Evolutionary conservation across 192 early-diverging fungal genomes (phyloP), one percentile per base, ranked within the genome.

Genomic region (Chytriomyces sp.): DNA sequence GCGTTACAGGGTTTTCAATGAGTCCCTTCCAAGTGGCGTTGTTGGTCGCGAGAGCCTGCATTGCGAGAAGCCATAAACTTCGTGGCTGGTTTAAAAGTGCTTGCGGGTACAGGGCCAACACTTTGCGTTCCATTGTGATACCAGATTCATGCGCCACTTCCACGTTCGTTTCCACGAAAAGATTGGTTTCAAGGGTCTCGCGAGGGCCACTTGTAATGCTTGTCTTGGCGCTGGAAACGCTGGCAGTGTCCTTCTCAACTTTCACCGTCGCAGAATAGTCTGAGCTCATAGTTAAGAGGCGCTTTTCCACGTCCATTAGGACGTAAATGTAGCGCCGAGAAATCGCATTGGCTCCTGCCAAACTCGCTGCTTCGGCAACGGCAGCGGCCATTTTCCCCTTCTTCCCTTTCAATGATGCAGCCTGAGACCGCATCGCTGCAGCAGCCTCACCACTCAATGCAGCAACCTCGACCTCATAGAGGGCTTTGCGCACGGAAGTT

Each of bases 291-390:
- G 61, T 25, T 25, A 73, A 31, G 8, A 73, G 33, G 31, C 36
- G 26, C 72, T 73, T 73, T 39, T 73, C 72, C 5, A 73, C 30
- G 19, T 64, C 72, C 59, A 31, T 62, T n/a, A 73, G 5, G 10
- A 73, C 52, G 40, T 64, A 73, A 22, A 73, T 54, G 53, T 64
- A 73, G 5, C 72, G 7, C 36, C 72, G 49, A 39, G 39, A 52
- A 26, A 73, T 64, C 17, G 72, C 72, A 44, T 56, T 62, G 44
- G 72, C 72, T 52, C 72, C 72, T 8, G 72, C 72, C 10, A 41
- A 17, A 4, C 26, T 25, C 2, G 72, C 72, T 14, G 41, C 60
- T 19, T 39, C 72, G 7, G 72, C 72, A 1, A 64, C 38, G 22
- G 30, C 38, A n/a, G 72, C 59, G 1, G 59, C 72, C 56, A 37